A percentile compares a stretch with the other conserved stretches of the same genome.
Evolutionary conservation across 2,329 filamentous ascomycete species (phyloP).

Genomic region (Drechslerella coelobrocha): DNA sequence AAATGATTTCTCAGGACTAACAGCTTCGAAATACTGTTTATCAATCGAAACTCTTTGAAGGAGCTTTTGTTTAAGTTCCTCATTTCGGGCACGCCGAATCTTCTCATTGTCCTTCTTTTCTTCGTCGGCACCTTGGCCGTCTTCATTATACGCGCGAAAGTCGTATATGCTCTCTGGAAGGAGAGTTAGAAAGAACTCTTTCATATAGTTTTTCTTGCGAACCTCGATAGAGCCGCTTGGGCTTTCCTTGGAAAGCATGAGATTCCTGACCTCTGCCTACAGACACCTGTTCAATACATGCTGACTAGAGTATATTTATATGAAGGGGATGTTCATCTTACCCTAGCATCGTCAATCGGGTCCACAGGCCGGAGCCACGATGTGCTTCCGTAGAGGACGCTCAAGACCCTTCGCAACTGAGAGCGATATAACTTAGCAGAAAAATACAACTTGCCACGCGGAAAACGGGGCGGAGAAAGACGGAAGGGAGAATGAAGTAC

Average conservation of each 20-base stretch:
- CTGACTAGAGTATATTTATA: background rate
- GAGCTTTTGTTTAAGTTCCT: constrained; percentile 63
- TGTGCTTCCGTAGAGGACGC: constrained; percentile 20
- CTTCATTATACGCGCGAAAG: constrained; percentile 57
- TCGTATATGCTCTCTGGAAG: constrained; percentile 46
- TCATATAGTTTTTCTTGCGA: constrained; percentile 31
- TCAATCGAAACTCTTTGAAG: constrained; percentile 59
- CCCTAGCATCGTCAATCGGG: constrained; percentile 34
- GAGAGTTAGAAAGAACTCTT: constrained; percentile 47
- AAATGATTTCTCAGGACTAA: constrained; percentile 55
- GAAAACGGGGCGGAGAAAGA: background rate
- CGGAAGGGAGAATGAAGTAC: constrained; percentile 54
- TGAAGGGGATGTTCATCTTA: background rate
- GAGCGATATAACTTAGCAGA: background rate
- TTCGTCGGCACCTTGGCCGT: constrained; percentile 55
- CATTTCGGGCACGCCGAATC: constrained; percentile 39
- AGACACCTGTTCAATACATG: background rate
- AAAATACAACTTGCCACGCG: background rate
- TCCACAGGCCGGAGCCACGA: constrained; percentile 24
- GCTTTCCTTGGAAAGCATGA: constrained; percentile 19
- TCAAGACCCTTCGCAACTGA: constrained; percentile 32
- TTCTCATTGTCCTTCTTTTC: constrained; percentile 41
- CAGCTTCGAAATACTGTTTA: constrained; percentile 30
- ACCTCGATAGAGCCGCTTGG: background rate
- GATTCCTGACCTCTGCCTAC: constrained; percentile 38